A percentile compares a stretch with the other conserved stretches of the same genome.
Conservation (phyloP, 176 grass and related monocot species). For the Secale cereale region DNA sequence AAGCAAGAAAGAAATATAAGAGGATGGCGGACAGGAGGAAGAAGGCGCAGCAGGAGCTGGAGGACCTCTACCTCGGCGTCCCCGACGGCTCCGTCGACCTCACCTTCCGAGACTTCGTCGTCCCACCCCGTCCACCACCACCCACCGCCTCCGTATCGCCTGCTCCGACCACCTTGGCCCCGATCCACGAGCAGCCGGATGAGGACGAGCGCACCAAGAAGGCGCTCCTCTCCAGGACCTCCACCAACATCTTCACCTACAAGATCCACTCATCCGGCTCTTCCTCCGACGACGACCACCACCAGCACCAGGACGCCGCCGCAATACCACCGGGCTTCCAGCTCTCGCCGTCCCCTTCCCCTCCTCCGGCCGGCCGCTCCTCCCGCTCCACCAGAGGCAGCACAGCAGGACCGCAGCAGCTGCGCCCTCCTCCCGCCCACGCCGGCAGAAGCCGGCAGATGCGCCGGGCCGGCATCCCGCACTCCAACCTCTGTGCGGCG, state of each 20-base stretch:
- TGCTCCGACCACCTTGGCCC: background rate
- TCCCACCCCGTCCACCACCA: background rate
- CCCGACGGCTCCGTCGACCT: constrained; percentile 70
- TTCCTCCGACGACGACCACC: background rate
- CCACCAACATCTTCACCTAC: constrained; percentile 59
- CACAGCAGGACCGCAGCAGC: background rate
- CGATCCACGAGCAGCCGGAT: background rate
- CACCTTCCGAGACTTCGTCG: constrained; percentile 56
- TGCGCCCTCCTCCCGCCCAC: too few species aligned
- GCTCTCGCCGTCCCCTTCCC: background rate
- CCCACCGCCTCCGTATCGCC: background rate
- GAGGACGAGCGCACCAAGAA: background rate
- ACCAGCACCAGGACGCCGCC: background rate
- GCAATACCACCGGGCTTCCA: background rate
- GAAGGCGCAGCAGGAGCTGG: constrained; percentile 59
- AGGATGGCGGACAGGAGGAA: background rate
- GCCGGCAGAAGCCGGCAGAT: background rate
- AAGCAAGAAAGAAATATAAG: too few species aligned
- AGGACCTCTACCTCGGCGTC: constrained; percentile 55
- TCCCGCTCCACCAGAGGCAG: background rate
- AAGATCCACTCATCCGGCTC: background rate
- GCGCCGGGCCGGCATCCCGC: constrained; percentile 47
- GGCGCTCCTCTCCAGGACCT: constrained; percentile 16
- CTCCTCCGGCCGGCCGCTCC: background rate
- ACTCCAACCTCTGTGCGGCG: constrained; percentile 56